A percentile compares a stretch with the other conserved stretches of the same genome.
phyloP scores from a whole-genome alignment of 768 basidiomycete species.

The Serendipita vermifera region DNA sequence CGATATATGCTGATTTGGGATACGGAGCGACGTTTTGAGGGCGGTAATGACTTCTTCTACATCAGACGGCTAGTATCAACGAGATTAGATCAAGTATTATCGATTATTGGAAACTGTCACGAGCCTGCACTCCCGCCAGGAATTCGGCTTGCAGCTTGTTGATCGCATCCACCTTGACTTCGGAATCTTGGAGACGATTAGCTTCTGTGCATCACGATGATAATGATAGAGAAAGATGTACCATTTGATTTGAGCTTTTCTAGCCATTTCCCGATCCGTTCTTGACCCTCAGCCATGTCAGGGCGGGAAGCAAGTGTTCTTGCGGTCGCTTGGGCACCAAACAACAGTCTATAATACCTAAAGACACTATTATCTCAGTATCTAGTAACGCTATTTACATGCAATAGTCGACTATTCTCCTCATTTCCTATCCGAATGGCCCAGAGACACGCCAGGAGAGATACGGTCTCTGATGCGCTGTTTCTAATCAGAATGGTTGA shows the following conservation, averaged over 20 bases:
- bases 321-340: not conserved
- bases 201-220: conserved; percentile 12
- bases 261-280: not conserved
- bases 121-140: conserved; percentile 56
- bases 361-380: not conserved
- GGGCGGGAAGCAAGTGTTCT: conserved; percentile 27
- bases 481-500: conserved; percentile 42
- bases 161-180: conserved; percentile 68
- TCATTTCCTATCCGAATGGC: conserved; percentile 67
- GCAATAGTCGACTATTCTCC: not conserved
- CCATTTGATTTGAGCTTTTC: conserved; percentile 2
- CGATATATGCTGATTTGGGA: conserved; percentile 69
- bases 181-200: conserved; percentile 43
- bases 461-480: conserved; percentile 74
- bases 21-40: conserved; percentile 63
- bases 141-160: conserved; percentile 65
- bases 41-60: conserved; percentile 53
- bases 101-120: conserved; percentile 14
- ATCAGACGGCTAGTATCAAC: conserved; percentile 48
- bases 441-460: conserved; percentile 68
- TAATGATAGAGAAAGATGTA: conserved; percentile 11
- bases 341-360: not conserved
- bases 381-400: not conserved
- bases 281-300: conserved; percentile 28
- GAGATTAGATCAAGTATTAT: conserved; percentile 11